phyloP scores from a whole-genome alignment of 306 rosid species.

The Cyamopsis tetragonoloba region DNA sequence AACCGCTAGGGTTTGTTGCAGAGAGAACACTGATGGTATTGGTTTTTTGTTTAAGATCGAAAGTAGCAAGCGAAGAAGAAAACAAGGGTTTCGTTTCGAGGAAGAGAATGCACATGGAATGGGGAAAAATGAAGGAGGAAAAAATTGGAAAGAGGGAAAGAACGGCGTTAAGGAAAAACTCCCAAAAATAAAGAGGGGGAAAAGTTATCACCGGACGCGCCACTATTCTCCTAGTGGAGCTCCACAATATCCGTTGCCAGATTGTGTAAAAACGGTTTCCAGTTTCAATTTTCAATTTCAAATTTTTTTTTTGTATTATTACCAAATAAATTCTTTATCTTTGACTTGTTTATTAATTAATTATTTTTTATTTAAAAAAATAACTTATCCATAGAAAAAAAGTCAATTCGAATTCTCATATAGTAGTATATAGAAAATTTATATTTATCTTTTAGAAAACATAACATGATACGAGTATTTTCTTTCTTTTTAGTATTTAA shows the following conservation, averaged over 20 bases:
- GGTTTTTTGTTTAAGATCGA: neutral
- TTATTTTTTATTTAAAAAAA: too few species aligned
- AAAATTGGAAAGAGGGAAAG: neutral
- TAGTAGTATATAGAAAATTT: too few species aligned
- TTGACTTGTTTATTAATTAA: too few species aligned
- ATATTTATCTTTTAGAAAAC: too few species aligned
- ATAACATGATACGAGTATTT: too few species aligned
- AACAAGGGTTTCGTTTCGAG: slow-evolving; percentile 29
- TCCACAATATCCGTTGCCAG: slow-evolving; percentile 7
- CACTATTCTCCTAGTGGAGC: neutral
- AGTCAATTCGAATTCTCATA: too few species aligned
- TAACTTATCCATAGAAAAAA: too few species aligned
- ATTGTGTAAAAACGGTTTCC: neutral
- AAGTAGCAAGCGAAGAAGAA: neutral
- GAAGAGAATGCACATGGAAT: slow-evolving; percentile 4
- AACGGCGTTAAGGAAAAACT: neutral
- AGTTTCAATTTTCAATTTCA: neutral
- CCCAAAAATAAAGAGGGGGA: neutral
- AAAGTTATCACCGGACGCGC: neutral
- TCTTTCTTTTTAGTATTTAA: too few species aligned
- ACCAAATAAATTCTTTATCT: too few species aligned
- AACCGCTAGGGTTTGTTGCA: slow-evolving; percentile 36
- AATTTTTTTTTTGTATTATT: neutral
- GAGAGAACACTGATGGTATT: neutral
- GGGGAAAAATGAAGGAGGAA: neutral